Evolutionary conservation across 1,284 basidiomycete species (phyloP).

Genomic region (Xanthoconium separans): DNA sequence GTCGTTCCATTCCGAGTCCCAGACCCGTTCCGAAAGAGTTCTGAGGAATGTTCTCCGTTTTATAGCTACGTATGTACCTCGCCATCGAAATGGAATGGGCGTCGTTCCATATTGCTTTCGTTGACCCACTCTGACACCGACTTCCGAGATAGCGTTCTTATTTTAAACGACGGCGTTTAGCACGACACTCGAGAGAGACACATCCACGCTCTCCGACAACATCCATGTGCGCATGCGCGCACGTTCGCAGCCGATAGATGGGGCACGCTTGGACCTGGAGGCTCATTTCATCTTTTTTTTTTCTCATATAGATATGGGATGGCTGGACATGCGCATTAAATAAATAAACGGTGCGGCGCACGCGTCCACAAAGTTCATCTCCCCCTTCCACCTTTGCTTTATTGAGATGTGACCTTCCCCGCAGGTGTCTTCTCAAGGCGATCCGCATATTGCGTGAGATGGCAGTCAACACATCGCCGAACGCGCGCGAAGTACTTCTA

Average conservation of each 20-base stretch:
- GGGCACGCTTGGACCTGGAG: conserved; percentile 18
- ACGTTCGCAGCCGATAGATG: conserved; percentile 11
- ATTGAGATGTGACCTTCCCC: conserved; percentile 4
- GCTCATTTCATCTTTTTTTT: conserved; percentile 17
- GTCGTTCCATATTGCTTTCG: conserved; percentile 9
- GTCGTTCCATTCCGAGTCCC: conserved; percentile 1
- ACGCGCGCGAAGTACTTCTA: conserved; percentile 2
- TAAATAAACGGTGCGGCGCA: conserved; percentile 1
- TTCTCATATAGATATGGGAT: conserved; percentile 1
- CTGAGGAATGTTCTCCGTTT: conserved; percentile 7
- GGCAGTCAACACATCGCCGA: not conserved
- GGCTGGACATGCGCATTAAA: no score
- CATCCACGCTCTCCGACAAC: conserved; percentile 4
- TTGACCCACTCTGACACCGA: conserved; percentile 1
- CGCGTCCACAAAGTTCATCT: conserved; percentile 13
- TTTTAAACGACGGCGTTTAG: conserved; percentile 21
- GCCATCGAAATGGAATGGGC: conserved; percentile 4
- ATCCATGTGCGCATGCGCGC: not conserved
- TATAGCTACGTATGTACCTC: no score
- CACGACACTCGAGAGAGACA: not conserved
- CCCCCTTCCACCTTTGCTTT: not conserved
- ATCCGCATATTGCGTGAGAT: conserved; percentile 16
- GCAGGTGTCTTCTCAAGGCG: conserved; percentile 21
- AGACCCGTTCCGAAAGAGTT: not conserved
- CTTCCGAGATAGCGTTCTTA: not conserved